Percentiles rank a stretch among this genome's conserved stretches.
Evolutionary conservation across 352 stramenopile genomes (phyloP).

Genomic region (Pythium sukuiense): DNA sequence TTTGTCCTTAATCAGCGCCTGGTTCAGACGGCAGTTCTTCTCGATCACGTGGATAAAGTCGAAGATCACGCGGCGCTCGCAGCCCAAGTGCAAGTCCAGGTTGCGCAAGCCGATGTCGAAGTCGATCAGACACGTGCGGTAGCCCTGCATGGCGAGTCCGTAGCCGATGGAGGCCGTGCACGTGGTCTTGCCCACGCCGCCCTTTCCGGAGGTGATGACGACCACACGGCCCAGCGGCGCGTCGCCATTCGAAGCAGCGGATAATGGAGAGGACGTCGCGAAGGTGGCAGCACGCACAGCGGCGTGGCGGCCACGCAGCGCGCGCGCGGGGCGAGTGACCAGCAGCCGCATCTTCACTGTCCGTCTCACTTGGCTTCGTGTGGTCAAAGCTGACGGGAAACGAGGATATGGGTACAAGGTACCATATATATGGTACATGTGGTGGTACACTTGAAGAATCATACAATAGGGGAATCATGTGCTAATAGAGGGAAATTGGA

Average conservation of each 20-base stretch:
- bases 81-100: conserved; percentile 91
- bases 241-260: neutral
- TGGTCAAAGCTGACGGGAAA: conserved; percentile 10
- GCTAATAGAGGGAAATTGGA: neutral
- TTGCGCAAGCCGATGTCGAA: conserved; percentile 95
- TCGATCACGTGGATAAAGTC: conserved; percentile 94
- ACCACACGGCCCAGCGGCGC: conserved; percentile 66
- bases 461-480: neutral
- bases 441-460: neutral
- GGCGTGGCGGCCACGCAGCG: conserved; percentile 5
- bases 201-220: conserved; percentile 92
- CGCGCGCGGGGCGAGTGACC: neutral
- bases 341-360: neutral
- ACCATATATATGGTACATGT: neutral
- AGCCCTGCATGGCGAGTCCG: conserved; percentile 78
- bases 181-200: conserved; percentile 93
- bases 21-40: conserved; percentile 86
- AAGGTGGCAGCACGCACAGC: neutral
- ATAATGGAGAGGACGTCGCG: neutral
- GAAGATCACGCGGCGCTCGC: conserved; percentile 93
- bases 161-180: conserved; percentile 87
- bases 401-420: conserved; percentile 2
- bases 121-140: conserved; percentile 91
- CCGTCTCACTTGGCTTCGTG: neutral
- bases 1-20: conserved; percentile 92